Percentiles rank a stretch among this genome's conserved stretches.
Conservation (phyloP, 768 basidiomycete species). For the Suillus americanus region DNA sequence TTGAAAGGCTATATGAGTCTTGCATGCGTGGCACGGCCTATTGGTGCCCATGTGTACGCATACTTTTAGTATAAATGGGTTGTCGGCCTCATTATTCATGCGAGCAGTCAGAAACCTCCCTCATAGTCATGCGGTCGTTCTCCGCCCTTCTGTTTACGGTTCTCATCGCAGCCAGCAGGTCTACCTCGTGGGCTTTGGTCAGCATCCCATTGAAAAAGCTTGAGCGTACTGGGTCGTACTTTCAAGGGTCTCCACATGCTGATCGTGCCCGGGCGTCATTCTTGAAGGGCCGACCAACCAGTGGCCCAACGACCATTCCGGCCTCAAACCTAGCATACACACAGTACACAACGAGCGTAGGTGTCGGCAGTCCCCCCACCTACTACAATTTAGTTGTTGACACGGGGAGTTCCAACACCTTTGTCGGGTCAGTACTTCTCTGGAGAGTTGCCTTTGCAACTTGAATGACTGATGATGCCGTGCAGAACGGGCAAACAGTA, state of each 20-base stretch:
- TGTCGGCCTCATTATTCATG: neutral
- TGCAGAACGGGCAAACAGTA: constrained; percentile 22
- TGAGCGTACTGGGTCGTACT: constrained; percentile 13
- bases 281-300: constrained; percentile 5
- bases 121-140: constrained; percentile 15
- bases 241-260: constrained; percentile 18
- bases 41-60: neutral
- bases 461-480: neutral
- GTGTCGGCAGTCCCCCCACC: constrained; percentile 27
- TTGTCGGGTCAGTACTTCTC: constrained; percentile 21
- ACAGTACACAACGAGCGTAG: constrained; percentile 23
- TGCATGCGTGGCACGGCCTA: neutral
- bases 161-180: constrained; percentile 10
- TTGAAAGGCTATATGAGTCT: neutral
- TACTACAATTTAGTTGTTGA: constrained; percentile 31
- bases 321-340: constrained; percentile 14
- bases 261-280: constrained; percentile 17
- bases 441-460: neutral
- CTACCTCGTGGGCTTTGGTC: constrained; percentile 7
- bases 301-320: constrained; percentile 16
- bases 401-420: constrained; percentile 34
- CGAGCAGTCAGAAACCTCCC: neutral
- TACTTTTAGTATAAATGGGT: neutral
- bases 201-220: constrained; percentile 16
- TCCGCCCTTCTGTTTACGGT: constrained; percentile 1